phyloP scores from a whole-genome alignment of 1,139 yeast genomes.

The Hyphopichia khmerensis region DNA sequence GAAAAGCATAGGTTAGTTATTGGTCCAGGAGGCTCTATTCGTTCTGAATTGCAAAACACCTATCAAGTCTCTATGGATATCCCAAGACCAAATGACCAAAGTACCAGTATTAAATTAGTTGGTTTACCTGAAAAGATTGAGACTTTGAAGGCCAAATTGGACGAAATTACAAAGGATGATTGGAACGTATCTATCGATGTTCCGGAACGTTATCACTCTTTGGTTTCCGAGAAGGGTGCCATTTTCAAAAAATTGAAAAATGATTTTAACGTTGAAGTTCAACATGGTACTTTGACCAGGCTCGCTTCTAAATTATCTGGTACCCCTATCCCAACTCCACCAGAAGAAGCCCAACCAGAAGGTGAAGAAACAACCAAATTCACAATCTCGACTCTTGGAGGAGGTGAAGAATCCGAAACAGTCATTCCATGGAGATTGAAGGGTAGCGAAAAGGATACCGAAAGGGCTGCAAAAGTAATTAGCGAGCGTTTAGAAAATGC shows the following conservation, averaged over 20 bases:
- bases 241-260: conserved; percentile 56
- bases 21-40: conserved; percentile 79
- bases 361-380: conserved; percentile 43
- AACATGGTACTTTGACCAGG: conserved; percentile 54
- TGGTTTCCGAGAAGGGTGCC: conserved; percentile 69
- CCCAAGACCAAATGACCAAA: conserved; percentile 60
- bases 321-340: conserved; percentile 44
- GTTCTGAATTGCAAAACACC: conserved; percentile 71
- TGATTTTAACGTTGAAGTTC: conserved; percentile 60
- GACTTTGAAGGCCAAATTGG: conserved; percentile 51
- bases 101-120: conserved; percentile 44
- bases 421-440: conserved; percentile 65
- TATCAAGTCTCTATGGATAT: conserved; percentile 63
- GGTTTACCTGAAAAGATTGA: conserved; percentile 67
- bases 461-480: conserved; percentile 37
- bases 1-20: conserved; percentile 75
- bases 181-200: conserved; percentile 50
- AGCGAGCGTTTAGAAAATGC: conserved; percentile 34
- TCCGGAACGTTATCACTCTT: conserved; percentile 58
- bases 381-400: conserved; percentile 37
- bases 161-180: conserved; percentile 53
- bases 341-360: conserved; percentile 49
- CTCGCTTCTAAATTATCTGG: conserved; percentile 53
- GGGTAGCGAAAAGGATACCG: conserved; percentile 43
- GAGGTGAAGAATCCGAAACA: conserved; percentile 27